Evolutionary conservation across 768 basidiomycete genomes (phyloP).

Genomic region (Gyrodon lividus): DNA sequence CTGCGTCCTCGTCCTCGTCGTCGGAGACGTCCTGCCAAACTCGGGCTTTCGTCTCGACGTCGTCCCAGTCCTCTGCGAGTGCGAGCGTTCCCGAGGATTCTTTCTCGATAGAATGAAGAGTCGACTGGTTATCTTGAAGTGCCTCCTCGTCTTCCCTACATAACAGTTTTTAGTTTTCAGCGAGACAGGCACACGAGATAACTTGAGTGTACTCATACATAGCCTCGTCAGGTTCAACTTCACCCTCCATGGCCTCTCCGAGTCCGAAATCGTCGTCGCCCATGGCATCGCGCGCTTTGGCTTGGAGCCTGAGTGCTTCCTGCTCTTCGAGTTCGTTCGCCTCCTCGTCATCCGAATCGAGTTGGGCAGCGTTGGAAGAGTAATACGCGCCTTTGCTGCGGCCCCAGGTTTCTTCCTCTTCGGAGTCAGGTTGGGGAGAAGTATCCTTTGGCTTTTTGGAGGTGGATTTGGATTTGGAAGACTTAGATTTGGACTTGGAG

Average conservation of each 20-base stretch:
- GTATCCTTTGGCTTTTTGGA: slow-evolving; percentile 12
- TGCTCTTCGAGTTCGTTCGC: slow-evolving; percentile 85
- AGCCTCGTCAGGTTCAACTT: slow-evolving; percentile 24
- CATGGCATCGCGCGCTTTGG: slow-evolving; percentile 69
- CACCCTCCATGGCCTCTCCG: slow-evolving; percentile 50
- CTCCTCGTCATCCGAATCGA: slow-evolving; percentile 88
- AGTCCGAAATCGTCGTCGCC: slow-evolving; percentile 84
- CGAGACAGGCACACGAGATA: background rate
- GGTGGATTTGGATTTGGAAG: slow-evolving; percentile 9
- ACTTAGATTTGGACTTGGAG: slow-evolving; percentile 13
- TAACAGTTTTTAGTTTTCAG: slow-evolving; percentile 9
- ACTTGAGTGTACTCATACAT: slow-evolving; percentile 21
- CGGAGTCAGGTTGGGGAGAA: slow-evolving; percentile 20
- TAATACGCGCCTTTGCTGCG: slow-evolving; percentile 79
- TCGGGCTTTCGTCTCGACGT: slow-evolving; percentile 52
- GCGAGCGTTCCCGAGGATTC: slow-evolving; percentile 77
- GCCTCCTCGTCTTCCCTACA: slow-evolving; percentile 17
- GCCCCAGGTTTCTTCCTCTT: slow-evolving; percentile 72
- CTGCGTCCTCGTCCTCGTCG: slow-evolving; percentile 46
- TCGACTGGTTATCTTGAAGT: slow-evolving; percentile 51
- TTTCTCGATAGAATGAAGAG: slow-evolving; percentile 70
- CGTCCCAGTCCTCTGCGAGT: slow-evolving; percentile 81
- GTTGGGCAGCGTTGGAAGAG: slow-evolving; percentile 75
- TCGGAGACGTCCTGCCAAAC: slow-evolving; percentile 53
- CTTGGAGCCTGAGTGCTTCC: slow-evolving; percentile 79